phyloP scores from a whole-genome alignment of 345 rosid species.

The Noccaea caerulescens region DNA sequence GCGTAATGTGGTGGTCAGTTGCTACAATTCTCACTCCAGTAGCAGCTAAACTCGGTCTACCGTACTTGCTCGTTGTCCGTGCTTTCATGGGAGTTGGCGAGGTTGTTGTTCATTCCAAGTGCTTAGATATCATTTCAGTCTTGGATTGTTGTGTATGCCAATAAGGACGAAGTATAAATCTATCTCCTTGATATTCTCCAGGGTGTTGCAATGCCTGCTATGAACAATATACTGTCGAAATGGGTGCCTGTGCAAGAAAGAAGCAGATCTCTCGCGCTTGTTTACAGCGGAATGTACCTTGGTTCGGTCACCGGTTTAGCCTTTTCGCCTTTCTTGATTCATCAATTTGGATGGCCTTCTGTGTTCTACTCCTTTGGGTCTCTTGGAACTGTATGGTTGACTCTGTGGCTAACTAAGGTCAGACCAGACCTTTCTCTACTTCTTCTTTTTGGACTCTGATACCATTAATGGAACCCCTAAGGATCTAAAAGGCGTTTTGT shows the following conservation, averaged over 20 bases:
- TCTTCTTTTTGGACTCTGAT: not conserved
- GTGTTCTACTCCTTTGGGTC: slow-evolving; percentile 96
- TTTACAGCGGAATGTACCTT: slow-evolving; percentile 94
- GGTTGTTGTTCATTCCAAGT: slow-evolving; percentile 47
- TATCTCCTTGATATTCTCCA: slow-evolving; percentile 26
- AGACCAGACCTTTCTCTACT: slow-evolving; percentile 1
- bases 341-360: slow-evolving; percentile 92
- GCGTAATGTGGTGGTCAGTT: slow-evolving; percentile 92
- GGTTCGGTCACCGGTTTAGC: slow-evolving; percentile 96
- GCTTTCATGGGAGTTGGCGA: slow-evolving; percentile 97
- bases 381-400: slow-evolving; percentile 83
- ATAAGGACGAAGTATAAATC: slow-evolving; percentile 17
- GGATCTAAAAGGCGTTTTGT: not conserved
- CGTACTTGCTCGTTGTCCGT: slow-evolving; percentile 80
- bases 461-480: not conserved
- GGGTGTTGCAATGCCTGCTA: slow-evolving; percentile 99
- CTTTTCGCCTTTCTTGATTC: slow-evolving; percentile 88
- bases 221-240: slow-evolving; percentile 90
- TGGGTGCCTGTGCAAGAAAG: slow-evolving; percentile 96
- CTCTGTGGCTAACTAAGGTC: slow-evolving; percentile 83
- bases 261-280: slow-evolving; percentile 88
- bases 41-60: slow-evolving; percentile 89
- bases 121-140: not conserved
- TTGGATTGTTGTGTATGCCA: not conserved
- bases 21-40: slow-evolving; percentile 86